Base-by-base conservation (phyloP, 495 filamentous ascomycete species). In the Lepraria neglecta region DNA sequence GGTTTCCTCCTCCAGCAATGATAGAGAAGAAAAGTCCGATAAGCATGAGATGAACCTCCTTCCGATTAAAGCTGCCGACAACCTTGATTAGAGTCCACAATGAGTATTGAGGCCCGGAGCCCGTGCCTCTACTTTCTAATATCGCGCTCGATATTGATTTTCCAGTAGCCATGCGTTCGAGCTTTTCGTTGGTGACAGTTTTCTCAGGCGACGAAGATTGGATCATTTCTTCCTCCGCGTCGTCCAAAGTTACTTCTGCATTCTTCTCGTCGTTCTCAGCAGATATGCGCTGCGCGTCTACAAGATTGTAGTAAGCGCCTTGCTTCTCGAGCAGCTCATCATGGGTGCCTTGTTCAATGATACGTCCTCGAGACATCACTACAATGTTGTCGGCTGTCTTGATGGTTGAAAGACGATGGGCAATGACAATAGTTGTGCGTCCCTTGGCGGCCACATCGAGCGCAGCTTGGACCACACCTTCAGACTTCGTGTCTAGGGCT, bases 341-440 rank as follows among this genome's bases (percentile, higher is more conserved):
- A 67, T 96, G 91, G 6, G 82, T 88, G 58, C 91, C 91, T 73
- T 92, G 90, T 69, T 98, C 94, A n/a, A 94, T 79, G 61, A 97
- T 95, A 21, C 78, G 71, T 54, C 94, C 94, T 59, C 87, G 74
- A 14, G 84, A 80, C 85, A 98, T 90, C 65, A 96, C 91, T 19
- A 97, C 90, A 62, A 98, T 98, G 69, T 96, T 98, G 70, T 96
- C 87, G 0, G 92, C 92, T 60, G 87, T 82, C 73, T 87, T 92
- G 76, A 98, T 95, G 35, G 94, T 98, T 0, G 90, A 95, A 35
- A 98, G 78, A 56, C 94, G 84, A 72, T 98, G 94, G 30, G 94
- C 95, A 69, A 98, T 97, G 11, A 92, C 87, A 68, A 97, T 95
- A 12, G 94, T 97, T 1, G 94, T 98, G 30, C 94, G 83, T n/a